phyloP scores from a whole-genome alignment of 805 yeast species.

The Barnettozyma salicaria region DNA sequence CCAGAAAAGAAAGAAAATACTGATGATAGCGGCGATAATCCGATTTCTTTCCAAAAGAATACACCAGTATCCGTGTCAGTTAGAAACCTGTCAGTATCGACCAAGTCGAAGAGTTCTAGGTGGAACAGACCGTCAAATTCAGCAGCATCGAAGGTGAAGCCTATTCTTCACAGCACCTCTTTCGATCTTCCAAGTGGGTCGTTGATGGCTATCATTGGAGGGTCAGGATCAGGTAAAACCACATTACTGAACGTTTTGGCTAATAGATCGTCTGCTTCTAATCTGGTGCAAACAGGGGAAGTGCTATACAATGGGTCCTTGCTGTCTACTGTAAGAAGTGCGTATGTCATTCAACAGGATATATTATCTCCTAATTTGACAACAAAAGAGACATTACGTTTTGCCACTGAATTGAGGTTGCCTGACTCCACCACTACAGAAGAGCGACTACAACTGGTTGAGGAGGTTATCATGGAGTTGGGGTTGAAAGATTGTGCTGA shows the following conservation, averaged over 20 bases:
- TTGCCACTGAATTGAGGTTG: constrained; percentile 68
- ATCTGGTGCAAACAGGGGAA: constrained; percentile 37
- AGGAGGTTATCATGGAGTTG: constrained; percentile 57
- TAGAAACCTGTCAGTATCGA: constrained; percentile 7
- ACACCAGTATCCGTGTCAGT: constrained; percentile 9
- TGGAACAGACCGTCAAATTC: too few relatives aligned
- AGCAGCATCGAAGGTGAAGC: not conserved
- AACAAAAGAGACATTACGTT: constrained; percentile 62
- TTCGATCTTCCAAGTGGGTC: constrained; percentile 60
- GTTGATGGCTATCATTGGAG: constrained; percentile 80
- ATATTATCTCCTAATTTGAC: constrained; percentile 66
- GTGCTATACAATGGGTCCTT: constrained; percentile 31
- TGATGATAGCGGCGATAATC: not conserved
- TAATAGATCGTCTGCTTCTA: constrained; percentile 38
- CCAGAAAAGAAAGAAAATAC: not conserved
- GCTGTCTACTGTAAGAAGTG: constrained; percentile 23
- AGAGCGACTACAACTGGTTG: constrained; percentile 47
- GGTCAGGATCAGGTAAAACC: constrained; percentile 86
- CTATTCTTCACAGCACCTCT: constrained; percentile 35
- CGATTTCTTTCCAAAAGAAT: constrained; percentile 9
- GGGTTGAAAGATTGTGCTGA: constrained; percentile 66
- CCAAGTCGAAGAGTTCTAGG: constrained; percentile 1
- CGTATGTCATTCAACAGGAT: constrained; percentile 79
- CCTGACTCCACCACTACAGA: constrained; percentile 38
- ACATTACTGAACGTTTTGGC: constrained; percentile 68